Evolutionary conservation across 257 asterid species (phyloP).

Genomic region (Nicotiana tomentosiformis): DNA sequence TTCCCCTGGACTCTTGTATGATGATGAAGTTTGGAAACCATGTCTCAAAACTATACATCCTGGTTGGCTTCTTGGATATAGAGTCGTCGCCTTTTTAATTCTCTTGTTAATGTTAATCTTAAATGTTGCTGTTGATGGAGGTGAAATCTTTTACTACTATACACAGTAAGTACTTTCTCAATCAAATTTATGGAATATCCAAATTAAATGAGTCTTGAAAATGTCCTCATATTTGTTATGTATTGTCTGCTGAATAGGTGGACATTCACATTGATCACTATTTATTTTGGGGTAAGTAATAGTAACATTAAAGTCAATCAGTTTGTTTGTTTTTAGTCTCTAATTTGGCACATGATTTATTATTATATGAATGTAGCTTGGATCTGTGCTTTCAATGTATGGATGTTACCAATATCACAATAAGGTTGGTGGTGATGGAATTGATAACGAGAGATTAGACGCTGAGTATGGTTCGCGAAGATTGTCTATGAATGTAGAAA

Average conservation of each 20-base stretch:
- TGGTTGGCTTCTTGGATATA: constrained; percentile 64
- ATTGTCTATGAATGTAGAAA: constrained; percentile 14
- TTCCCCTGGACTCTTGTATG: constrained; percentile 31
- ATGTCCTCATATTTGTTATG: not conserved
- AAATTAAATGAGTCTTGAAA: not conserved
- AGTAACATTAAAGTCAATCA: not conserved
- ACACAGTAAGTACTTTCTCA: constrained; percentile 63
- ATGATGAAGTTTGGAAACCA: constrained; percentile 76
- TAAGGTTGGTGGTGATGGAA: constrained; percentile 12
- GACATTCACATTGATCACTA: constrained; percentile 72
- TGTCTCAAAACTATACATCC: constrained; percentile 77
- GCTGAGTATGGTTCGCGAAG: constrained; percentile 36
- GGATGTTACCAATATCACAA: constrained; percentile 50
- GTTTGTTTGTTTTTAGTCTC: not conserved
- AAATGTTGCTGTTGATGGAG: constrained; percentile 70
- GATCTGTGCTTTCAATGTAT: constrained; percentile 71
- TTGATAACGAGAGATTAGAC: constrained; percentile 10
- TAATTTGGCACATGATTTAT: not conserved
- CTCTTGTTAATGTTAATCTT: constrained; percentile 66
- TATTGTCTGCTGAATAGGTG: constrained; percentile 45
- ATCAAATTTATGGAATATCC: not conserved
- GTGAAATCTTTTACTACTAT: constrained; percentile 62
- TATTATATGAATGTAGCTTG: constrained; percentile 45
- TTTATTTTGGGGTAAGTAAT: constrained; percentile 75
- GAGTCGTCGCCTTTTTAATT: constrained; percentile 62